A percentile compares a stretch with the other conserved stretches of the same genome.
Evolutionary conservation across 164 flowering plant genomes (phyloP).

Genomic region (Cinnamomum chago): DNA sequence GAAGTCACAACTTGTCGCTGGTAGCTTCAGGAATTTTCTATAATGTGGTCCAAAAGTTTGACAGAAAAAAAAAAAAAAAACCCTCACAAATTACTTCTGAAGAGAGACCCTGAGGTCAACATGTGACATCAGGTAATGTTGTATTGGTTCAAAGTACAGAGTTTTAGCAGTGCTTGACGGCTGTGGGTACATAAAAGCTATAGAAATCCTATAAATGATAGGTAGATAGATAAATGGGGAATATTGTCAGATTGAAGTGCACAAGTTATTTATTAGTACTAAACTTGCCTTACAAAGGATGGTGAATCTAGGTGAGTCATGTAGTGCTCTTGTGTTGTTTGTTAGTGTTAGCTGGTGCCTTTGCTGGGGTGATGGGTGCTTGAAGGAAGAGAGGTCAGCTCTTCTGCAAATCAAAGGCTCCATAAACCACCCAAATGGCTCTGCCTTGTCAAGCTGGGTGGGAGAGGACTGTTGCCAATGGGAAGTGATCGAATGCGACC

Average conservation of each 20-base stretch:
- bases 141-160: too few relatives aligned
- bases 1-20: too few relatives aligned
- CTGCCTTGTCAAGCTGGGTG: conserved; percentile 4
- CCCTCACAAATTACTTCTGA: too few relatives aligned
- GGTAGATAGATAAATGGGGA: not conserved
- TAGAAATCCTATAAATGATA: not conserved
- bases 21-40: too few relatives aligned
- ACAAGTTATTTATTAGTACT: not conserved
- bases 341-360: not conserved
- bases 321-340: not conserved
- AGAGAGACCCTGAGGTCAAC: too few relatives aligned
- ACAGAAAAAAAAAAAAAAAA: too few relatives aligned
- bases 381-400: conserved; percentile 6
- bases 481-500: not conserved
- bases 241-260: not conserved
- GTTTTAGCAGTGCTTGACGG: not conserved
- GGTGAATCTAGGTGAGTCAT: not conserved
- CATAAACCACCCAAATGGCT: conserved; percentile 10
- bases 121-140: not conserved
- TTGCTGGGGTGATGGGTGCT: conserved; percentile 1
- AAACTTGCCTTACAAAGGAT: not conserved
- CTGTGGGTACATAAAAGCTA: not conserved
- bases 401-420: conserved; percentile 5
- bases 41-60: too few relatives aligned
- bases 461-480: conserved; percentile 7